phyloP scores from a whole-genome alignment of 257 asterid genomes.

The Solanum chilense region DNA sequence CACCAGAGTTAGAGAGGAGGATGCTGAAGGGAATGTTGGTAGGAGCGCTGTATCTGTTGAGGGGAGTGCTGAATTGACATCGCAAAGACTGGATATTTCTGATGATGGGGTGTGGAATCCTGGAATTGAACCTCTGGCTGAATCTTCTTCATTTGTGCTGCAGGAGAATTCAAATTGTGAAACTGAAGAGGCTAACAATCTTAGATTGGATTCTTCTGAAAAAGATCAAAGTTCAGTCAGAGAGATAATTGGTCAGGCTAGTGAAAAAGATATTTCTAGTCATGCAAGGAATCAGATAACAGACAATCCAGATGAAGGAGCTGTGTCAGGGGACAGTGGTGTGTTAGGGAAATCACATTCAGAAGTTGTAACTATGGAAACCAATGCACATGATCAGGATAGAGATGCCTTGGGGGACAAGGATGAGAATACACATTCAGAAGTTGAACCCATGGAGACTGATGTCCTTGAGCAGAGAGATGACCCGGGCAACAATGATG shows the following conservation, averaged over 20 bases:
- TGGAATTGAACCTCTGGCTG: constrained; percentile 18
- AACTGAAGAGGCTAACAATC: constrained; percentile 2
- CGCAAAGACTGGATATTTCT: constrained; percentile 8
- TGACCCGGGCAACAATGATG: neutral
- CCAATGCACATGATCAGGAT: neutral
- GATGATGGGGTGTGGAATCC: constrained; percentile 29
- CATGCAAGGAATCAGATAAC: constrained; percentile 2
- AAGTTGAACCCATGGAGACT: neutral
- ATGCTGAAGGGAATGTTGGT: neutral
- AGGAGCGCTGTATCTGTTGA: neutral
- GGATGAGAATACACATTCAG: constrained; percentile 5
- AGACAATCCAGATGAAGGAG: constrained; percentile 16
- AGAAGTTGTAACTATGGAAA: neutral
- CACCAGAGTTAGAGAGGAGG: constrained; percentile 2
- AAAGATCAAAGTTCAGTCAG: constrained; percentile 2
- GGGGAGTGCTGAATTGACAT: neutral
- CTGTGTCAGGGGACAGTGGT: constrained; percentile 6
- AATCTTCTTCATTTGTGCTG: neutral
- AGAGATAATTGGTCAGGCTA: neutral
- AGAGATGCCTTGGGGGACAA: neutral
- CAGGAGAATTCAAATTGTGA: constrained; percentile 6
- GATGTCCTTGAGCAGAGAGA: neutral
- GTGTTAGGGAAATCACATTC: neutral
- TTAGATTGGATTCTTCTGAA: neutral
- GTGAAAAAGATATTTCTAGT: constrained; percentile 8